A percentile compares a stretch with the other conserved stretches of the same genome.
Evolutionary conservation across 768 basidiomycete species (phyloP).

Genomic region (Pleurotus ostreatus): DNA sequence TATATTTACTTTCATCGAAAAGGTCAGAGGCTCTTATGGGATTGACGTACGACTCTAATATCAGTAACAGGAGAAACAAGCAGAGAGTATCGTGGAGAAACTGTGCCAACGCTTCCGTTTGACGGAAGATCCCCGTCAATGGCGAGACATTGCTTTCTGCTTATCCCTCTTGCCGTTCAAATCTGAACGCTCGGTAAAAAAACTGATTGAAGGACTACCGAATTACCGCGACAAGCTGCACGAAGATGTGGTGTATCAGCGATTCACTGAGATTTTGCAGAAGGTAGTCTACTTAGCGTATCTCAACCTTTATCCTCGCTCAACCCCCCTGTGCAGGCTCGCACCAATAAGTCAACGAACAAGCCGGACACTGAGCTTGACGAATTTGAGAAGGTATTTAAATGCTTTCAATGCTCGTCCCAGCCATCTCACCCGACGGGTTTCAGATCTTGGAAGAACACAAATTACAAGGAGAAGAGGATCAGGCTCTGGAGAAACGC

Average conservation of each 20-base stretch:
- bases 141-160: slow-evolving; percentile 97
- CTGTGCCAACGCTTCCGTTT: slow-evolving; percentile 93
- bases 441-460: slow-evolving; percentile 79
- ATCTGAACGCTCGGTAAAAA: slow-evolving; percentile 94
- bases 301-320: neutral
- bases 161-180: slow-evolving; percentile 94
- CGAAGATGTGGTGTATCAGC: slow-evolving; percentile 73
- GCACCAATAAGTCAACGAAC: slow-evolving; percentile 86
- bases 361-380: slow-evolving; percentile 92
- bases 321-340: slow-evolving; percentile 45
- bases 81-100: slow-evolving; percentile 95
- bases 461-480: slow-evolving; percentile 83
- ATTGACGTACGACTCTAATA: neutral
- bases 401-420: too few relatives aligned
- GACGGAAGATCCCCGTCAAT: slow-evolving; percentile 86
- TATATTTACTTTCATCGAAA: slow-evolving; percentile 96
- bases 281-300: slow-evolving; percentile 51
- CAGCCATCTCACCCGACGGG: neutral
- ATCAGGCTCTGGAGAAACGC: slow-evolving; percentile 84
- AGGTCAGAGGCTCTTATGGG: slow-evolving; percentile 43
- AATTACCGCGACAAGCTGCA: slow-evolving; percentile 96
- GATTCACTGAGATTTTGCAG: slow-evolving; percentile 86
- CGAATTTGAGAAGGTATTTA: slow-evolving; percentile 80
- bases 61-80: slow-evolving; percentile 83
- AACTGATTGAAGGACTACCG: slow-evolving; percentile 87